These are phyloP conservation scores for Pseudotsuga menziesii DNA, from an alignment of 75 land plant species.

Conservation along the genomic window DNA sequence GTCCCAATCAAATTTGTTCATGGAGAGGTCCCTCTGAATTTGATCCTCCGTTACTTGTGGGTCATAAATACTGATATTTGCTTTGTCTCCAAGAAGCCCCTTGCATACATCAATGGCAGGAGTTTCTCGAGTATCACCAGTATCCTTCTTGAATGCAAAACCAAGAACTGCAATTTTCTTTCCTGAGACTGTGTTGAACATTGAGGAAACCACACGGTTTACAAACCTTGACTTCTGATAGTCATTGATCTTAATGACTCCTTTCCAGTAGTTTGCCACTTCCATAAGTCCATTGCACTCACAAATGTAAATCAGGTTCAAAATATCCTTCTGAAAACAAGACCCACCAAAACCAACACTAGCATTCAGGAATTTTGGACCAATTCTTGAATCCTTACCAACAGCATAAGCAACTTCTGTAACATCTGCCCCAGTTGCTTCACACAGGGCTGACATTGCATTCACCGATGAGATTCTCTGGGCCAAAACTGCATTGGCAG, in stretches of 20 bases:
- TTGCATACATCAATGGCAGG: slow-evolving; percentile 92
- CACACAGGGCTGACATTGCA: slow-evolving; percentile 93
- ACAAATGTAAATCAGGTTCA: slow-evolving; percentile 88
- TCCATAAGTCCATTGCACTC: slow-evolving; percentile 90
- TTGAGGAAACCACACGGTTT: slow-evolving; percentile 83
- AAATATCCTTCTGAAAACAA: slow-evolving; percentile 91
- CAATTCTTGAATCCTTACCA: slow-evolving; percentile 81
- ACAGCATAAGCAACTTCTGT: slow-evolving; percentile 75
- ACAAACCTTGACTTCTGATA: slow-evolving; percentile 87
- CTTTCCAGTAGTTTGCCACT: slow-evolving; percentile 86
- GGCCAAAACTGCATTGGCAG: slow-evolving; percentile 86
- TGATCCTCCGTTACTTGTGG: slow-evolving; percentile 92
- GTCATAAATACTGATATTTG: slow-evolving; percentile 77
- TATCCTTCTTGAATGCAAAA: slow-evolving; percentile 90
- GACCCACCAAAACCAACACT: slow-evolving; percentile 93
- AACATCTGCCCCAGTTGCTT: slow-evolving; percentile 87
- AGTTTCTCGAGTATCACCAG: slow-evolving; percentile 75
- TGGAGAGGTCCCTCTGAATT: slow-evolving; percentile 79
- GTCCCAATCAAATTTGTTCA: slow-evolving; percentile 96
- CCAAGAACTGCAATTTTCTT: slow-evolving; percentile 86
- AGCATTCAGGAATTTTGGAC: slow-evolving; percentile 72
- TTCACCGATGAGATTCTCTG: slow-evolving; percentile 89
- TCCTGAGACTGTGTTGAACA: slow-evolving; percentile 84
- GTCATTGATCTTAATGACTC: slow-evolving; percentile 84
- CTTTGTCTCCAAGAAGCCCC: slow-evolving; percentile 84